Conservation (phyloP, 164 flowering plant species). For the Kingdonia uniflora region DNA sequence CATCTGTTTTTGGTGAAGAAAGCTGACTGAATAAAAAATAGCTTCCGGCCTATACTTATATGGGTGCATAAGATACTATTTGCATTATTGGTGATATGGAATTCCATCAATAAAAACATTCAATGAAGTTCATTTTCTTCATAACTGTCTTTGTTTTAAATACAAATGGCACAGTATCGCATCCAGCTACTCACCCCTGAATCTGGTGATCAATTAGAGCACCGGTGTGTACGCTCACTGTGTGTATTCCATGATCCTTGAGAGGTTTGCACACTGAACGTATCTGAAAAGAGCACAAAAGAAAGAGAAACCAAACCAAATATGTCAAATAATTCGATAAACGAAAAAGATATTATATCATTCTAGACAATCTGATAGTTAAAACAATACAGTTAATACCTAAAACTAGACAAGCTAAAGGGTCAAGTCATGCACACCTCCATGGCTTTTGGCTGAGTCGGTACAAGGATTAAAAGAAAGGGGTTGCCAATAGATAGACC, state of each 20-base stretch:
- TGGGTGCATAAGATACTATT: too few relatives aligned
- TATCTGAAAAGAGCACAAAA: slow-evolving; percentile 23
- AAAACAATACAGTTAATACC: neutral
- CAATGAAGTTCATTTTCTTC: too few relatives aligned
- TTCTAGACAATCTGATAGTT: too few relatives aligned
- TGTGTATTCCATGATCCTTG: slow-evolving; percentile 69
- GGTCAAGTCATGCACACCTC: slow-evolving; percentile 34
- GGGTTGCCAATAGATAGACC: slow-evolving; percentile 42
- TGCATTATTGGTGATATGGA: too few relatives aligned
- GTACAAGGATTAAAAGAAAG: slow-evolving; percentile 65
- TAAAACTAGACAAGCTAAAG: too few relatives aligned
- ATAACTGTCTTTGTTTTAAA: too few relatives aligned
- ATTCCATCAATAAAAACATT: too few relatives aligned
- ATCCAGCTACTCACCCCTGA: slow-evolving; percentile 41
- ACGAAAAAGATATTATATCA: too few relatives aligned
- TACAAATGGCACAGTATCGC: neutral
- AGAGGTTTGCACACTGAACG: slow-evolving; percentile 74
- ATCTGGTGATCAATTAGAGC: slow-evolving; percentile 81
- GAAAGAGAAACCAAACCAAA: neutral
- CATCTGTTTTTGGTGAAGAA: too few relatives aligned
- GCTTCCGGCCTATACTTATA: too few relatives aligned
- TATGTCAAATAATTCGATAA: too few relatives aligned
- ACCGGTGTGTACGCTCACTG: slow-evolving; percentile 80
- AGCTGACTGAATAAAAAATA: too few relatives aligned
- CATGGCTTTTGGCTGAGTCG: slow-evolving; percentile 34